Base-by-base conservation (phyloP, 2,329 filamentous ascomycete genomes). In the Trematosphaeria pertusa region DNA sequence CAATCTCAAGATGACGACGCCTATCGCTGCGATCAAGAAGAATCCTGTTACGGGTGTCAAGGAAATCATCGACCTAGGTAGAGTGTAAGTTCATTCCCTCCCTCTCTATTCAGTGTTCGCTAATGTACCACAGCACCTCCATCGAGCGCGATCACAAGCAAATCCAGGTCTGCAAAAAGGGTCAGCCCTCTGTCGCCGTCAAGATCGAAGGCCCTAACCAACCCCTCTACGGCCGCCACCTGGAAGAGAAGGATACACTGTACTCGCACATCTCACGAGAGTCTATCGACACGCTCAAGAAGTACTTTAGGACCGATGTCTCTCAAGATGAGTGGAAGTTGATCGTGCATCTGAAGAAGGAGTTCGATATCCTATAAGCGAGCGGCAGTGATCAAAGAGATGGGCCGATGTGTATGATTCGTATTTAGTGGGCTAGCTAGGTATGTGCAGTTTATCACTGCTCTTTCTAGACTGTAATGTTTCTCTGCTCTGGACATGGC, bases 61-160 rank as follows among this genome's bases (percentile, higher is more conserved):
- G 77, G 93, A 97, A 69, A 82, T 97, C 40, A 77, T 99, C 62
- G 81, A 80, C 32, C 73, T 99, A 31, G 94, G 94, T 50, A 87
- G 94, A 89, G 94, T 99, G 89, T 95, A 86, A 81, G 89, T 86
- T 37, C 18, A 18, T 35, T 24, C 24, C 11, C 10, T 24, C 21
- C 37, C 18, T 32, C 12, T 35, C 15, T n/a, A 11, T 30, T 5
- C 20, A 28, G 8, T 12, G 12, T 58, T 64, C 52, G 62, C 26
- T 22, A 28, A 28, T 20, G 22, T 22, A 17, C 9, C 7, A 47
- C 65, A 96, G 92, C n/a, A 89, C 89, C 45, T 92, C 88, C 2
- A 99, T 99, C 67, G 93, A 99, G 75, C 87, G 95, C 70, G 95
- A 99, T 61, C 94, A 99, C 83, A 99, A 99, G 79, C 86, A 94